Percentiles rank a stretch among this genome's conserved stretches.
Evolutionary conservation across 1,139 yeast species (phyloP).

Genomic region (Geotrichum klebahnii): DNA sequence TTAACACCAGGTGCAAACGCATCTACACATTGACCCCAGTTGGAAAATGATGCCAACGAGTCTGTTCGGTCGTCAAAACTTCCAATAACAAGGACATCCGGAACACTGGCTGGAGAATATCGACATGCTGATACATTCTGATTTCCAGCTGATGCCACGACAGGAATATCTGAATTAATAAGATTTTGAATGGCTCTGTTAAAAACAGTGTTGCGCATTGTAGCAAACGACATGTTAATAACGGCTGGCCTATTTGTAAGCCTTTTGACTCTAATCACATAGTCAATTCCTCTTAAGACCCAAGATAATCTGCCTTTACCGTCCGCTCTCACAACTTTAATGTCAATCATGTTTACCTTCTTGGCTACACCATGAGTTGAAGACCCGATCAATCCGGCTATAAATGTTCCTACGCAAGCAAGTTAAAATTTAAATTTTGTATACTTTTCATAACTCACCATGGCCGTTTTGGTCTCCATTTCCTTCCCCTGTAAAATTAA

Average conservation of each 20-base stretch:
- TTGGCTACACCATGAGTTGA: constrained; percentile 77
- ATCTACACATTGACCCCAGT: constrained; percentile 87
- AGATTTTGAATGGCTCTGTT: constrained; percentile 75
- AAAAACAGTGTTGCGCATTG: constrained; percentile 58
- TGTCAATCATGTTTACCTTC: constrained; percentile 55
- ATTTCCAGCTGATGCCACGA: constrained; percentile 91
- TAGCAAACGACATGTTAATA: constrained; percentile 77
- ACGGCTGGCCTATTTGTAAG: constrained; percentile 51
- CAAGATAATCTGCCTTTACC: constrained; percentile 64
- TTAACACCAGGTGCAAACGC: constrained; percentile 76
- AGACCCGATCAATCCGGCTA: constrained; percentile 85
- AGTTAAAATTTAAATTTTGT: background rate
- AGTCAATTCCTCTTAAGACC: constrained; percentile 68
- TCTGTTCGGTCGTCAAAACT: constrained; percentile 76
- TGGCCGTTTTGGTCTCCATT: constrained; percentile 66
- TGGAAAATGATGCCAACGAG: constrained; percentile 66
- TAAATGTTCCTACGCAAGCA: constrained; percentile 59
- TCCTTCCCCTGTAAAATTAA: constrained; percentile 61
- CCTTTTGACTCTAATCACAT: constrained; percentile 45
- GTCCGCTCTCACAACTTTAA: constrained; percentile 59
- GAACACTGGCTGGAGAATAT: constrained; percentile 76
- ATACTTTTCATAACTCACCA: constrained; percentile 32
- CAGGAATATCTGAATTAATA: constrained; percentile 59
- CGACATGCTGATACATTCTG: constrained; percentile 70
- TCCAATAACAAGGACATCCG: constrained; percentile 72